Evolutionary conservation across 148 eudicot genomes (phyloP).

Genomic region (Limonium bicolor): DNA sequence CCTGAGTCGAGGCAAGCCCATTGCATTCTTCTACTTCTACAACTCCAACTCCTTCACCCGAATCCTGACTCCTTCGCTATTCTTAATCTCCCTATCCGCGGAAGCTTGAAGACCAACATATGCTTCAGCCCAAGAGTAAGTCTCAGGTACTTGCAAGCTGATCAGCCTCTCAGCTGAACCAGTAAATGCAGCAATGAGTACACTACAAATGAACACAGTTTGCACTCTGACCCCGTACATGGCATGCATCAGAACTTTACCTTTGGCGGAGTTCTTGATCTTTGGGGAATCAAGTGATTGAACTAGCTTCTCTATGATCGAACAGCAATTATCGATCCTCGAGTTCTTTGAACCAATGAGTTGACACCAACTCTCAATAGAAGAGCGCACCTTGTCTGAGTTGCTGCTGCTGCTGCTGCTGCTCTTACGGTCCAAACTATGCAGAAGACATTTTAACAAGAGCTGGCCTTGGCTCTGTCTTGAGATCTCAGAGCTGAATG

Average conservation of each 20-base stretch:
- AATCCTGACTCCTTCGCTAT: constrained; percentile 13
- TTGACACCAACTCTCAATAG: constrained; percentile 65
- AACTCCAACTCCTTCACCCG: constrained; percentile 53
- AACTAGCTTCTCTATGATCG: constrained; percentile 34
- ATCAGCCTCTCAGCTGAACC: constrained; percentile 49
- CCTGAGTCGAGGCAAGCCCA: constrained; percentile 28
- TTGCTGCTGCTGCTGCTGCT: constrained; percentile 26
- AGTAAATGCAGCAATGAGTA: constrained; percentile 51
- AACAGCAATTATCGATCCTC: constrained; percentile 47
- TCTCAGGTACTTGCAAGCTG: constrained; percentile 32
- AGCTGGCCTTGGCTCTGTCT: constrained; percentile 62
- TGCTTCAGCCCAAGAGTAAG: constrained; percentile 54
- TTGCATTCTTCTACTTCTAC: constrained; percentile 30
- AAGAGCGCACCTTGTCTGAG: constrained; percentile 29
- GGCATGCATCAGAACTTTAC: constrained; percentile 72
- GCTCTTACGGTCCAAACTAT: constrained; percentile 19
- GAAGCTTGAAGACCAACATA: constrained; percentile 38
- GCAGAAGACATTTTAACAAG: constrained; percentile 40
- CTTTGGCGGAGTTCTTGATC: constrained; percentile 74
- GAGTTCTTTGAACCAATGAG: constrained; percentile 37
- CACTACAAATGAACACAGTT: constrained; percentile 46
- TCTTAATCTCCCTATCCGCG: constrained; percentile 44
- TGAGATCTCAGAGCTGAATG: constrained; percentile 65
- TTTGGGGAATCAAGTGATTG: constrained; percentile 52
- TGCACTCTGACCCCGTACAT: constrained; percentile 74